phyloP scores from a whole-genome alignment of 139 green algal genomes.

The Parachlorella kessleri region DNA sequence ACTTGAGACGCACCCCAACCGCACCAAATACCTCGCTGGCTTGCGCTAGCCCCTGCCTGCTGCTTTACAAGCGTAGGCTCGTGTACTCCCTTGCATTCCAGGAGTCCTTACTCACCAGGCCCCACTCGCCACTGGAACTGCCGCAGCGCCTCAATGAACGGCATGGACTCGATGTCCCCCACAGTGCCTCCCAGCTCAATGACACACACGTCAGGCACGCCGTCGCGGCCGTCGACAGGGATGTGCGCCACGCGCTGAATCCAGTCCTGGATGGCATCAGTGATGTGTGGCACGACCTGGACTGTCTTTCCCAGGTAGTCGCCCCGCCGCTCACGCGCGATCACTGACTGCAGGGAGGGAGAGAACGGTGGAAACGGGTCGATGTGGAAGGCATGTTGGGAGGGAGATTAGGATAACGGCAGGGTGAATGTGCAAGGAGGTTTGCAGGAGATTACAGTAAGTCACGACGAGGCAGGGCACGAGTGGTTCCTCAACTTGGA shows the following conservation, averaged over 20 bases:
- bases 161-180: slow-evolving; percentile 98
- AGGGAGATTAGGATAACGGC: too few relatives aligned
- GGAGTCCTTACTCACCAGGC: slow-evolving; percentile 1
- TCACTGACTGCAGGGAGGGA: slow-evolving; percentile 68
- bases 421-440: too few relatives aligned
- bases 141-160: slow-evolving; percentile 94
- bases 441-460: too few relatives aligned
- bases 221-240: slow-evolving; percentile 85
- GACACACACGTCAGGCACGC: slow-evolving; percentile 93
- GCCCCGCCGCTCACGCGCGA: slow-evolving; percentile 92
- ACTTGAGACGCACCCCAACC: too few relatives aligned
- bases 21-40: too few relatives aligned
- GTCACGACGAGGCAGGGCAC: too few relatives aligned
- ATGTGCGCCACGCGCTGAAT: slow-evolving; percentile 95
- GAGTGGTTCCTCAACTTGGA: too few relatives aligned
- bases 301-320: slow-evolving; percentile 99
- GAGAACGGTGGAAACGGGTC: not conserved
- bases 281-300: slow-evolving; percentile 99
- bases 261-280: slow-evolving; percentile 98
- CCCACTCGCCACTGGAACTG: slow-evolving; percentile 91
- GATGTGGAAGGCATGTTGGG: too few relatives aligned
- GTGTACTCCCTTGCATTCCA: too few relatives aligned
- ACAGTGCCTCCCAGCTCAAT: slow-evolving; percentile 99
- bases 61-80: not conserved
- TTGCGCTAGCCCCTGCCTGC: too few relatives aligned